Conservation (phyloP, 768 basidiomycete species). For the Inosperma sp. region DNA sequence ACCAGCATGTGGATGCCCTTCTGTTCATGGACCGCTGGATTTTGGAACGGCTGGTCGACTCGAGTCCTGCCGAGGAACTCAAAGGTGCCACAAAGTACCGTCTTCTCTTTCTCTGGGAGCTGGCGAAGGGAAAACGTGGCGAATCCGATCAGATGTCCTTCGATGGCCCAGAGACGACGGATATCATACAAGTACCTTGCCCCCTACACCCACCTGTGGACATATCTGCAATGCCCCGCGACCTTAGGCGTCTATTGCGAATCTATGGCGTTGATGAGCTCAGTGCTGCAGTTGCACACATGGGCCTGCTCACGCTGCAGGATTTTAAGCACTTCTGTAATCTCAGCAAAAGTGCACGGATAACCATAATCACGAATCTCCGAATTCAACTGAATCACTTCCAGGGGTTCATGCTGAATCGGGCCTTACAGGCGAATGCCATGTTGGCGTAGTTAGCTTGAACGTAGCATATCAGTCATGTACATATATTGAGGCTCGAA, state of each 20-base stretch:
- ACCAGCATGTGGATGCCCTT: slow-evolving; percentile 17
- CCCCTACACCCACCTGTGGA: slow-evolving; percentile 16
- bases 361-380: too few relatives aligned
- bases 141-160: background rate
- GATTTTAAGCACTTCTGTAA: too few relatives aligned
- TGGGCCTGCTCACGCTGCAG: slow-evolving; percentile 22
- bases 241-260: slow-evolving; percentile 17
- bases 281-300: slow-evolving; percentile 22
- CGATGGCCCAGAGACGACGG: background rate
- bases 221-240: slow-evolving; percentile 6
- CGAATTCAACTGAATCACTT: too few relatives aligned
- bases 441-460: too few relatives aligned
- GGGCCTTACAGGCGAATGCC: too few relatives aligned
- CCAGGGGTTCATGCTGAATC: too few relatives aligned
- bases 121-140: background rate
- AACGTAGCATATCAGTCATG: too few relatives aligned
- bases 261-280: slow-evolving; percentile 23
- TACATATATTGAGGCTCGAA: too few relatives aligned
- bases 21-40: slow-evolving; percentile 2
- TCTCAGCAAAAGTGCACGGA: too few relatives aligned
- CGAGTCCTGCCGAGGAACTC: slow-evolving; percentile 6
- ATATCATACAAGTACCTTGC: slow-evolving; percentile 13
- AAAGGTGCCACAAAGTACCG: background rate
- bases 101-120: background rate
- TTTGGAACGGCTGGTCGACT: slow-evolving; percentile 8